Evolutionary conservation across 2,329 filamentous ascomycete species (phyloP).

Genomic region (Penicillium rolfsii): DNA sequence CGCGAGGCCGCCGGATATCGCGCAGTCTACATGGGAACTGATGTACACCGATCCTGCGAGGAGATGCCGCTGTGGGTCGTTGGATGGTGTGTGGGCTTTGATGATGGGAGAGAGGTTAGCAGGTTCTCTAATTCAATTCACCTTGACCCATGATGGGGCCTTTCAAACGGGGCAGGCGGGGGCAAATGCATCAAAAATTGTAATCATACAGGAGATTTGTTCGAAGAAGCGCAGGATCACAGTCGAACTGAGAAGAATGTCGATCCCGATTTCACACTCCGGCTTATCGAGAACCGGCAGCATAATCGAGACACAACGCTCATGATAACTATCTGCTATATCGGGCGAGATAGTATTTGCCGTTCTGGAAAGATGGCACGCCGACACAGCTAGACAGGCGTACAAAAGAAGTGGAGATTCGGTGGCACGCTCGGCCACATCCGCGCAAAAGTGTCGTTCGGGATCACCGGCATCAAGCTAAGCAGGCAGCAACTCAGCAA

Average conservation of each 20-base stretch:
- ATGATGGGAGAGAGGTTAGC: slow-evolving; percentile 3
- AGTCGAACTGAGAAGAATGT: slow-evolving; percentile 40
- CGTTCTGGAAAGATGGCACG: slow-evolving; percentile 39
- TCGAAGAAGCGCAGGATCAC: slow-evolving; percentile 43
- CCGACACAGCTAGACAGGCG: slow-evolving; percentile 40
- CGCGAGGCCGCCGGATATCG: slow-evolving; percentile 37
- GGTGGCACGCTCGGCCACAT: slow-evolving; percentile 38
- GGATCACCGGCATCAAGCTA: slow-evolving; percentile 41
- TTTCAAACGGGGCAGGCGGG: background rate
- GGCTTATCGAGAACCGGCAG: slow-evolving; percentile 38
- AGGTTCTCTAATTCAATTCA: background rate
- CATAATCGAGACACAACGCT: slow-evolving; percentile 42
- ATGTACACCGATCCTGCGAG: slow-evolving; percentile 42
- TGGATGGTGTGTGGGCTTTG: slow-evolving; percentile 39
- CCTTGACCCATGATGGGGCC: background rate
- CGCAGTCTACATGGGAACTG: slow-evolving; percentile 40
- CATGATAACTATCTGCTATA: slow-evolving; percentile 40
- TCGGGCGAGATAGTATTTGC: slow-evolving; percentile 34
- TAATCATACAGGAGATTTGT: slow-evolving; percentile 38
- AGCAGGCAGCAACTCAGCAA: slow-evolving; percentile 8
- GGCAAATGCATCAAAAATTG: background rate
- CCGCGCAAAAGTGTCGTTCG: slow-evolving; percentile 36
- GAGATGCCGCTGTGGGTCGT: slow-evolving; percentile 40
- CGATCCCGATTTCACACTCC: slow-evolving; percentile 37
- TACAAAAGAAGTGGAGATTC: slow-evolving; percentile 38